Percentiles rank a stretch among this genome's conserved stretches.
phyloP scores from a whole-genome alignment of 1,284 basidiomycete species.

The Ceratobasidium papillatum region DNA sequence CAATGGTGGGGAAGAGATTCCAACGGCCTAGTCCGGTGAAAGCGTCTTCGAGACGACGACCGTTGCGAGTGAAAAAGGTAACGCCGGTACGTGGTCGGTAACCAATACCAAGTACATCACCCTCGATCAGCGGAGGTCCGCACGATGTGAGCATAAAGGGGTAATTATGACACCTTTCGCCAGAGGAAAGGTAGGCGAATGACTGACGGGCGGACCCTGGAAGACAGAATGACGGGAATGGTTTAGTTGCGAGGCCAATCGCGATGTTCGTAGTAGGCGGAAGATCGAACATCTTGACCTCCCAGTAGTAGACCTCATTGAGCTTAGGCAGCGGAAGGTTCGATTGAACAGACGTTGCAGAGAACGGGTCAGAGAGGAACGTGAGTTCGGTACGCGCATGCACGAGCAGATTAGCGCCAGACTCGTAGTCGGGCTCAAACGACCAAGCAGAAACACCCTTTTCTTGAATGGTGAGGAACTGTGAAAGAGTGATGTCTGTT shows the following conservation, averaged over 20 bases:
- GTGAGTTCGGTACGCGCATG: conserved; percentile 95
- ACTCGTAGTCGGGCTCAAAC: conserved; percentile 96
- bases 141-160: conserved; percentile 91
- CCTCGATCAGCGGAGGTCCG: conserved; percentile 87
- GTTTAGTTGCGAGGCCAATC: conserved; percentile 92
- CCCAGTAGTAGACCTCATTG: conserved; percentile 98
- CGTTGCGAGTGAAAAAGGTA: conserved; percentile 96
- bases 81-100: conserved; percentile 94
- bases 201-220: conserved; percentile 90
- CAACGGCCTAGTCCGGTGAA: conserved; percentile 86
- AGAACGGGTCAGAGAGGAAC: conserved; percentile 92
- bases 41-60: conserved; percentile 93
- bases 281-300: conserved; percentile 97
- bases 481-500: conserved; percentile 95
- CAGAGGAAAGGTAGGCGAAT: conserved; percentile 96
- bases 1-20: conserved; percentile 95
- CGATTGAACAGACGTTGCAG: conserved; percentile 91
- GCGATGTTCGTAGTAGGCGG: conserved; percentile 83
- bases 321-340: conserved; percentile 94
- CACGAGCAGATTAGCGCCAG: conserved; percentile 87
- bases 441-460: conserved; percentile 98
- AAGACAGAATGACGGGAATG: conserved; percentile 90
- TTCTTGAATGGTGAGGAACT: conserved; percentile 97
- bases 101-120: conserved; percentile 92
- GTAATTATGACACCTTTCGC: conserved; percentile 97